Evolutionary conservation across 441 rosid genomes (phyloP).

Genomic region (Arabidopsis lyrata): DNA sequence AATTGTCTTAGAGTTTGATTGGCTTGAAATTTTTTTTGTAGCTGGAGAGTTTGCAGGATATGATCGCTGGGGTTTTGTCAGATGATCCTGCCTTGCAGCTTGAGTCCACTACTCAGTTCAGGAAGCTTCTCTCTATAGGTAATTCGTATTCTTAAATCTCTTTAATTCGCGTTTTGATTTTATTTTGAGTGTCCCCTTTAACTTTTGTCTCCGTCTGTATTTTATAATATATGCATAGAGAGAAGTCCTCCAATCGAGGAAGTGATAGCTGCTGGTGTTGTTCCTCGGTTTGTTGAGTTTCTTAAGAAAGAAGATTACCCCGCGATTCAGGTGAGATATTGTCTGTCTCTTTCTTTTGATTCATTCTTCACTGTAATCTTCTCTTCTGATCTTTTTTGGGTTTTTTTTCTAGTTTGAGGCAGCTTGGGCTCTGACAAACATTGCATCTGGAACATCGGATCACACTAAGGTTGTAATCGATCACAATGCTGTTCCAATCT

Average conservation of each 20-base stretch:
- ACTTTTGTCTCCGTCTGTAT: neutral
- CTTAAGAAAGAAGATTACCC: conserved; percentile 79
- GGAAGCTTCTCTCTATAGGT: conserved; percentile 87
- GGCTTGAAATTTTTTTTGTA: conserved; percentile 23
- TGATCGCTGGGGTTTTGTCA: conserved; percentile 78
- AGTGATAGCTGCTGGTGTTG: conserved; percentile 82
- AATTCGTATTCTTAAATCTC: conserved; percentile 15
- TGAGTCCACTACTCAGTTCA: conserved; percentile 80
- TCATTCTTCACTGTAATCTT: neutral
- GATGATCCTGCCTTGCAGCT: conserved; percentile 70
- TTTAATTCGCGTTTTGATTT: neutral
- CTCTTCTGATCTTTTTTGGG: neutral
- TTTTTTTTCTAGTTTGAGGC: conserved; percentile 67
- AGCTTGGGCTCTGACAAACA: conserved; percentile 86
- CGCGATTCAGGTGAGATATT: conserved; percentile 72
- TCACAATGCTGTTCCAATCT: conserved; percentile 82
- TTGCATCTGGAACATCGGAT: conserved; percentile 92
- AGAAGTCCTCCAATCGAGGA: conserved; percentile 90
- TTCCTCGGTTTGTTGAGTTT: conserved; percentile 89
- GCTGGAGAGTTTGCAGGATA: conserved; percentile 79
- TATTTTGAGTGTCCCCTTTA: neutral
- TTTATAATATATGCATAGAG: conserved; percentile 48
- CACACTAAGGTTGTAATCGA: conserved; percentile 83
- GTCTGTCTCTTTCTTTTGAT: neutral
- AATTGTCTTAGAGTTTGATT: neutral